Conservation (phyloP, 768 basidiomycete genomes). For the Melanogaster broomeanus region DNA sequence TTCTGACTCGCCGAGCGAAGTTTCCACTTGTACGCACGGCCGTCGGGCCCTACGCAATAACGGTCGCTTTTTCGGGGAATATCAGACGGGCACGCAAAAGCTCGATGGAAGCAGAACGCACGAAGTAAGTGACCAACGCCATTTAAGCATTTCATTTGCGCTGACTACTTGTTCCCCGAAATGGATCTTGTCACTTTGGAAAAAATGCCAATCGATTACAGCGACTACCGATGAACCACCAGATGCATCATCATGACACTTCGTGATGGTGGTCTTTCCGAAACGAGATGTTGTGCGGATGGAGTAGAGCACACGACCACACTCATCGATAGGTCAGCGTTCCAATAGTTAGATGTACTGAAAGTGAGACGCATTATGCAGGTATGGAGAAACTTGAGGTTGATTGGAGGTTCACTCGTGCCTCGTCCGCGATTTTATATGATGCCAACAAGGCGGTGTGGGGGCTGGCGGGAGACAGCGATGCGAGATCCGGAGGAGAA, state of each 20-base stretch:
- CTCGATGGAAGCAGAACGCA: slow-evolving; percentile 6
- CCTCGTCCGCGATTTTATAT: too few species aligned
- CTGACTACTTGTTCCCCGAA: slow-evolving; percentile 32
- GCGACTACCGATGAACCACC: slow-evolving; percentile 30
- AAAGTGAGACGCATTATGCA: too few species aligned
- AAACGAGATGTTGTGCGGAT: slow-evolving; percentile 14
- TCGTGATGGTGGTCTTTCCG: slow-evolving; percentile 26
- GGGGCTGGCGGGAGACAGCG: too few species aligned
- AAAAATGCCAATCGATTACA: slow-evolving; percentile 35
- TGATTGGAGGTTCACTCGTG: too few species aligned
- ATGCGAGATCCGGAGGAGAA: too few species aligned
- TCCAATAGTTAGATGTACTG: slow-evolving; percentile 18
- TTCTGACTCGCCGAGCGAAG: slow-evolving; percentile 18
- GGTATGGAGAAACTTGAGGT: not conserved
- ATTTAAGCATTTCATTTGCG: slow-evolving; percentile 24
- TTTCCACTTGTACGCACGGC: slow-evolving; percentile 36
- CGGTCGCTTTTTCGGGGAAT: slow-evolving; percentile 24
- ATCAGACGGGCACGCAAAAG: not conserved
- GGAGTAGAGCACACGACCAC: slow-evolving; percentile 21
- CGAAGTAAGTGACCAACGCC: slow-evolving; percentile 21
- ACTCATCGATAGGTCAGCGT: slow-evolving; percentile 19
- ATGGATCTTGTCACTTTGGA: slow-evolving; percentile 28
- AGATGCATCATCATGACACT: slow-evolving; percentile 17
- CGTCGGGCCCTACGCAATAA: slow-evolving; percentile 35
- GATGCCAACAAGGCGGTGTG: too few species aligned